phyloP scores from a whole-genome alignment of 73 alveolate genomes.

The Durusdinium trenchii region DNA sequence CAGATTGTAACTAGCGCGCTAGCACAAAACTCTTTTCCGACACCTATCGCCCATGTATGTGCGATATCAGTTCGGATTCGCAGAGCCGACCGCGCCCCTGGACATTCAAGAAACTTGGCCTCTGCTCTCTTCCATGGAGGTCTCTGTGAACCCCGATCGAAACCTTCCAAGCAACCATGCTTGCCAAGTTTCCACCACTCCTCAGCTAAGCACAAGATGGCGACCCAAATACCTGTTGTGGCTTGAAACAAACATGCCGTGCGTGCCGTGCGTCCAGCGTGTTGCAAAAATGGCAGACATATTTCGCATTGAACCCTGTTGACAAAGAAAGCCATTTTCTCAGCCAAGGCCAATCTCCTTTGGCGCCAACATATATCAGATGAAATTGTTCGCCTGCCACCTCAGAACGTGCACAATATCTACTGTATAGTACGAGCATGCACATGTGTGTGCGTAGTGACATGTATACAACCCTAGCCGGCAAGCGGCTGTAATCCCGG shows the following conservation, averaged over 20 bases:
- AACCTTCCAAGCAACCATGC: not conserved
- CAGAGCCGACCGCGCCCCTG: not conserved
- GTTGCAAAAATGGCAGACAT: not conserved
- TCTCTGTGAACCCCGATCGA: not conserved
- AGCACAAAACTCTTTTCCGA: not conserved
- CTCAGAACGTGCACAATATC: not conserved
- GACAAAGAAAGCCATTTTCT: not conserved
- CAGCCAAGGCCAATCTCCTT: constrained; percentile 33
- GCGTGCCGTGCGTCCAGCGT: too few relatives aligned
- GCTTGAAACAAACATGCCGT: too few relatives aligned
- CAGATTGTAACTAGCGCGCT: not conserved
- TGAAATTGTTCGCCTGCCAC: not conserved
- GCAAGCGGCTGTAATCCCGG: not conserved
- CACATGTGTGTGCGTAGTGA: not conserved
- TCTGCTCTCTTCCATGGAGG: not conserved
- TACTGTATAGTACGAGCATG: not conserved
- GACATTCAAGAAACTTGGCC: not conserved
- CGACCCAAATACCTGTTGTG: too few relatives aligned
- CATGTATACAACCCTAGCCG: too few relatives aligned
- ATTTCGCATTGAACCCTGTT: not conserved
- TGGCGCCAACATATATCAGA: not conserved
- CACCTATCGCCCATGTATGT: not conserved
- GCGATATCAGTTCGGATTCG: not conserved
- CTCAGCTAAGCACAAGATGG: not conserved
- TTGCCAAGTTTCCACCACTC: not conserved